These are phyloP conservation scores for Sabuloglossum arenarium DNA, from an alignment of 495 filamentous ascomycete genomes.

Conservation along the genomic window DNA sequence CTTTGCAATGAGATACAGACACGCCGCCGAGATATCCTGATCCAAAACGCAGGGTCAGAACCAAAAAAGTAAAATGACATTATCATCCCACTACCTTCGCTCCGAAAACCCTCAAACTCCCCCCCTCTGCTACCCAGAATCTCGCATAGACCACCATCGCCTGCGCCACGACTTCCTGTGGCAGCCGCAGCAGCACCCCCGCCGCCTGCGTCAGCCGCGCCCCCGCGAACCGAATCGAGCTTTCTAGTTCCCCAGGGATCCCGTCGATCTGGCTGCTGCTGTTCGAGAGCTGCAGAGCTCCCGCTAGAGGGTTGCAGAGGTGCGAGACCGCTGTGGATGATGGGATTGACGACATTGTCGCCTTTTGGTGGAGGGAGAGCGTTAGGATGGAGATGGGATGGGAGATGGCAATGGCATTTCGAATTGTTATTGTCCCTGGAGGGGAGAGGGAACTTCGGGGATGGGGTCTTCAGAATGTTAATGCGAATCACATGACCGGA, in stretches of 20 bases:
- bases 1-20: slow-evolving; percentile 69
- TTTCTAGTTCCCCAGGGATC: slow-evolving; percentile 59
- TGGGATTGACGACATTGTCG: background rate
- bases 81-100: too few species aligned
- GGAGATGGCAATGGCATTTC: too few species aligned
- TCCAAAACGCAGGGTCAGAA: too few species aligned
- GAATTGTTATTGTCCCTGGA: too few species aligned
- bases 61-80: too few species aligned
- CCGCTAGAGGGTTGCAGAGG: slow-evolving; percentile 75
- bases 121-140: slow-evolving; percentile 59
- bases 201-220: slow-evolving; percentile 72
- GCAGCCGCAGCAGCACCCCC: slow-evolving; percentile 63
- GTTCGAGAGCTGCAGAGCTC: slow-evolving; percentile 48
- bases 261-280: slow-evolving; percentile 46
- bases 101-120: slow-evolving; percentile 35
- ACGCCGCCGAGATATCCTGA: slow-evolving; percentile 63
- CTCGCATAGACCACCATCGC: slow-evolving; percentile 76
- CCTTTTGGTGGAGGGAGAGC: too few species aligned
- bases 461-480: too few species aligned
- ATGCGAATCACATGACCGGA: too few species aligned
- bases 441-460: too few species aligned
- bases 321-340: slow-evolving; percentile 16
- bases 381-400: too few species aligned
- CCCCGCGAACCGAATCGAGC: slow-evolving; percentile 41
- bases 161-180: slow-evolving; percentile 76